Base-by-base conservation (phyloP, 805 yeast species). In the Saccharomyces jurei region DNA sequence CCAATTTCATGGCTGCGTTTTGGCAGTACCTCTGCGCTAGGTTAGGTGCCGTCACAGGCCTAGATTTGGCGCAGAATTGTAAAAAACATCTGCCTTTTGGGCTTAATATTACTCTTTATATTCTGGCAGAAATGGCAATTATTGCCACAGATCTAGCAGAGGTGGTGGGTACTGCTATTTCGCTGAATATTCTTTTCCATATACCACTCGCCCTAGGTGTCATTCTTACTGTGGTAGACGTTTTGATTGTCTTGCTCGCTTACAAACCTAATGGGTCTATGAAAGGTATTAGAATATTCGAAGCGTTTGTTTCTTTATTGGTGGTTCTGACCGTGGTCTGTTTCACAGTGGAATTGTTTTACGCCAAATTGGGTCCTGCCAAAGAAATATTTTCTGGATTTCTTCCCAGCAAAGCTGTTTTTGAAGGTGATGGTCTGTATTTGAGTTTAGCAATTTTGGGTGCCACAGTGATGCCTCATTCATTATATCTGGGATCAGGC, bases 91-190 rank as follows among this genome's bases (percentile, higher is more conserved):
- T 91, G 46, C 85, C 91, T 2, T 75, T 71, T 53, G 77, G 77
- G 56, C 63, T 87, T 31, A 87, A 86, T 63, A 61, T 84, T 41
- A 63, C 78, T 30, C 71, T 90, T 26, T 91, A 92, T 68, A 67
- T 83, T 2, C 77, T 91, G 57, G 95, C 97, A 0, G 98, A 92
- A 65, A 72, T 86, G 21, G 96, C 98, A 22, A 92, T 92, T 56
- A 83, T 92, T 47, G 97, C 97, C 1, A 92, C 98, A 0, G 99
- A 92, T 72, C 79, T 94, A 59, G 97, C 99, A 1, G 98, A 92
- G 68, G 96, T 92, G 36, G 92, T 94, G 27, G 99, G 99, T n/a
- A 89, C 97, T 3, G 97, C 98, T 3, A 89, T 92, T 54, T 86
- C 98, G 0, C 77, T 92, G 54, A 89, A 94, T 62, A 89, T 92